Conservation (phyloP, 495 filamentous ascomycete species). For the Penicillium bialowiezense region DNA sequence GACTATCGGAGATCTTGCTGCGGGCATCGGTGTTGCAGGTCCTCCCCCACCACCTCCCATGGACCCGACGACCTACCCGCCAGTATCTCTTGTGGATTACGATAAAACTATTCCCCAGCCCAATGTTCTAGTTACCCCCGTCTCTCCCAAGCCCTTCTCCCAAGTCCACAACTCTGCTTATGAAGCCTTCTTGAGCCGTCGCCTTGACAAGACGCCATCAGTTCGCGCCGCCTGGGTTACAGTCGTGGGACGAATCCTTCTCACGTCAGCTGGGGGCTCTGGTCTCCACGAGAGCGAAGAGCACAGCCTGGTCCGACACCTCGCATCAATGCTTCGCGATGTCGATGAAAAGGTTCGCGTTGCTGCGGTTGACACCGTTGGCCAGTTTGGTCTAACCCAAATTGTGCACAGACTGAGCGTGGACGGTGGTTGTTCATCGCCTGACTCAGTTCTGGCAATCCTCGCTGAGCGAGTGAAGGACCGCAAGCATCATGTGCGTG, state of each 20-base stretch:
- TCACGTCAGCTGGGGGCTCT: slow-evolving; percentile 82
- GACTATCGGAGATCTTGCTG: slow-evolving; percentile 89
- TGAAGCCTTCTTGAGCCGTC: slow-evolving; percentile 74
- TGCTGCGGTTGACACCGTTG: slow-evolving; percentile 78
- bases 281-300: slow-evolving; percentile 78
- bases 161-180: slow-evolving; percentile 76
- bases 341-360: slow-evolving; percentile 87
- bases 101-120: slow-evolving; percentile 48
- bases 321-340: slow-evolving; percentile 80
- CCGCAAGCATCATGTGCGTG: slow-evolving; percentile 73
- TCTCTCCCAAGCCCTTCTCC: slow-evolving; percentile 79
- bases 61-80: slow-evolving; percentile 79
- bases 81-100: slow-evolving; percentile 62
- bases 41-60: slow-evolving; percentile 68
- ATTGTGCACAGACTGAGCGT: slow-evolving; percentile 77
- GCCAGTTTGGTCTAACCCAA: slow-evolving; percentile 70
- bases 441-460: slow-evolving; percentile 69
- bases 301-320: slow-evolving; percentile 61
- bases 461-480: slow-evolving; percentile 89
- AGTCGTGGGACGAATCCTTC: slow-evolving; percentile 74
- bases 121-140: slow-evolving; percentile 70
- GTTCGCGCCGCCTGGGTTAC: slow-evolving; percentile 85
- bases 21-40: slow-evolving; percentile 86
- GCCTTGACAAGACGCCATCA: slow-evolving; percentile 75
- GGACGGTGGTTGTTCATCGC: slow-evolving; percentile 64